Evolutionary conservation across 352 stramenopile species (phyloP).

Genomic region (Globisporangium iwayamae): DNA sequence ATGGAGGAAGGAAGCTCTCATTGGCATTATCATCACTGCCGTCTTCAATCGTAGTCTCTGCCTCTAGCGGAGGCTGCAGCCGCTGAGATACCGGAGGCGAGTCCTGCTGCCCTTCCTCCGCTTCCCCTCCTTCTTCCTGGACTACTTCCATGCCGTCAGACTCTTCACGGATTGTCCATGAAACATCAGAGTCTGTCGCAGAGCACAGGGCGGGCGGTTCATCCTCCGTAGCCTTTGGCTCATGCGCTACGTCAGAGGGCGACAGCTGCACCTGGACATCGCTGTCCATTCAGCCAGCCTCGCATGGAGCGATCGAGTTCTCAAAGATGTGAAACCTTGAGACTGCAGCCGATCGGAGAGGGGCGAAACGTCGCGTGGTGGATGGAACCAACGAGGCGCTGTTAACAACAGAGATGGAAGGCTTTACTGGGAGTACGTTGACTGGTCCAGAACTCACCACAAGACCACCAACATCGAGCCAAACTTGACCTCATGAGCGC

Average conservation of each 20-base stretch:
- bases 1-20: conserved; percentile 22
- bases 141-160: background rate
- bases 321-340: background rate
- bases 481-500: background rate
- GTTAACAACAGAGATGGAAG: background rate
- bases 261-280: background rate
- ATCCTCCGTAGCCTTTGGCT: background rate
- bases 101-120: background rate
- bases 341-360: background rate
- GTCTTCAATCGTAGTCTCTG: background rate
- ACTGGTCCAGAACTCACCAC: no score
- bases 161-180: background rate
- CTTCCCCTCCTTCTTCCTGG: background rate
- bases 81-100: background rate
- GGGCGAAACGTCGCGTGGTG: background rate
- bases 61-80: background rate
- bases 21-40: background rate
- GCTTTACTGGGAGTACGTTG: no score
- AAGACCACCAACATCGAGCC: background rate
- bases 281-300: background rate
- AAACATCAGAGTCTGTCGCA: no score
- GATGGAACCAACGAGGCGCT: background rate
- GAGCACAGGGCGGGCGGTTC: background rate
- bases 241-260: background rate
- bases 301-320: background rate